Percentiles rank a stretch among this genome's conserved stretches.
phyloP scores from a whole-genome alignment of 2,329 filamentous ascomycete genomes.

The Botryotinia convoluta region DNA sequence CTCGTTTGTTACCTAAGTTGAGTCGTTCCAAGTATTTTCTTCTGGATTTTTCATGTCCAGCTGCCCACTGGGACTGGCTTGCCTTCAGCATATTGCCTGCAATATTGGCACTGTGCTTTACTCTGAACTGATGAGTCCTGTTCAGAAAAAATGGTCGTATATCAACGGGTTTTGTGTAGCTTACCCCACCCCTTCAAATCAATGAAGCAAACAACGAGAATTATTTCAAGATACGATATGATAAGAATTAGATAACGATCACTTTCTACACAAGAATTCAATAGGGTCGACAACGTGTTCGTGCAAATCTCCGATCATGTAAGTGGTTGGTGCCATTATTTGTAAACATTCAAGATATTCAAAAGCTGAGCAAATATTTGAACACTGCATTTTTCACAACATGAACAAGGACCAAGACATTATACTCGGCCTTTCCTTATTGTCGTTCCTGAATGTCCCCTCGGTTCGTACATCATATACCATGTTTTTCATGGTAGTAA shows the following conservation, averaged over 20 bases:
- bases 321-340: neutral
- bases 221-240: neutral
- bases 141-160: neutral
- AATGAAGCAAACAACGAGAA: constrained; percentile 9
- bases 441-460: constrained; percentile 12
- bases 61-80: neutral
- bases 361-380: constrained; percentile 15
- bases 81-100: neutral
- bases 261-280: neutral
- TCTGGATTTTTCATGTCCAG: constrained; percentile 4
- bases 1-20: constrained; percentile 11
- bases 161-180: neutral
- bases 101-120: neutral
- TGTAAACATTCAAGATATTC: neutral
- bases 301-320: neutral
- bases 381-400: constrained; percentile 19
- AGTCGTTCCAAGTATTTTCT: neutral
- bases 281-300: neutral
- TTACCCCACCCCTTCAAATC: neutral
- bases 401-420: neutral
- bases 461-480: constrained; percentile 10
- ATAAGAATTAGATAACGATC: neutral
- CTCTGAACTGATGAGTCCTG: neutral
- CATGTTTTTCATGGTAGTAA: constrained; percentile 17
- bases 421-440: constrained; percentile 5